Evolutionary conservation across 169 alveolate species (phyloP), one percentile per base, ranked within the genome.

Genomic region (Plasmodium reichenowi): DNA sequence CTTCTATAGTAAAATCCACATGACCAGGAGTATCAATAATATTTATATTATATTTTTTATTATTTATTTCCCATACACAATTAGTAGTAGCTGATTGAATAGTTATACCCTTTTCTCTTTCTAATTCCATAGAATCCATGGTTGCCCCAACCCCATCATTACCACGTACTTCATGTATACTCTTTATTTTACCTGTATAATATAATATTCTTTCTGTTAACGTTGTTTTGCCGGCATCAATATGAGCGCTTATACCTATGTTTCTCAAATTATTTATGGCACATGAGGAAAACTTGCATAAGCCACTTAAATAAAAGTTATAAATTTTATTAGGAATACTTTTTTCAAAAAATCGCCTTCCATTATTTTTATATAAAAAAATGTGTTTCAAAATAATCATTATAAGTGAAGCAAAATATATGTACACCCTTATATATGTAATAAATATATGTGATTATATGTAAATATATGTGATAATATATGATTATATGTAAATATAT

Each of bases 11-110:
- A 93, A 98, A 98, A 94, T 98, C 99, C 50, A 98, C 99, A 95
- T 98, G 99, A 5, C 99, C 99, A 45, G 99, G 99, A 3, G 99
- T 98, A 91, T 98, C 99, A 80, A 98, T 98, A 63, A 98, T 95
- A 90, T 98, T 98, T 32, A 98, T 93, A 66, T 89, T 93, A 78
- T 92, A 93, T 58, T 90, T 96, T 63, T 60, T 78, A 22, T 88
- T 45, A 22, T 72, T 68, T 47, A 85, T 67, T 9, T 92, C 92
- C 99, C 99, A 98, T 50, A 93, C 93, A 74, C 97, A 94, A 70
- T 94, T 96, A 7, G 99, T 98, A 22, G 99, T 99, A 8, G 99
- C 99, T 56, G 98, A 94, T 66, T 97, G 96, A 59, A 98, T 98
- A 38, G 99, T 98, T 67, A 98, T 98, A 32, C 99, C 99, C 62